Evolutionary conservation across 495 filamentous ascomycete genomes (phyloP).

Genomic region (Clohesyomyces aquaticus): DNA sequence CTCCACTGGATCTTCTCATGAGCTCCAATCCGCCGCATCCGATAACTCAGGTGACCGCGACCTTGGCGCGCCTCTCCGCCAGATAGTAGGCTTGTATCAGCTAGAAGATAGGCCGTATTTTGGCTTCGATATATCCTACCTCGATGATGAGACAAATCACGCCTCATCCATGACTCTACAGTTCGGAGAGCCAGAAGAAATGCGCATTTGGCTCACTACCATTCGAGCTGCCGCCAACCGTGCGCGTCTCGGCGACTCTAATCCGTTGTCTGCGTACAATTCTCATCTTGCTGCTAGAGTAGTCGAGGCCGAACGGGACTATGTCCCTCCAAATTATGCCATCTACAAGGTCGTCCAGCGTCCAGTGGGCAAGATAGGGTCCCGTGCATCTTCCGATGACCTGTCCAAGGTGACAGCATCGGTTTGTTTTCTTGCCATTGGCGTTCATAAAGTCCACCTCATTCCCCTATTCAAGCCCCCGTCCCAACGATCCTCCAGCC

Average conservation of each 20-base stretch:
- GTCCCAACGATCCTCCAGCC: conserved; percentile 58
- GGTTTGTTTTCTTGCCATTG: conserved; percentile 84
- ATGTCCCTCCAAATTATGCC: conserved; percentile 69
- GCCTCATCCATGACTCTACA: conserved; percentile 68
- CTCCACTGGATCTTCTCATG: conserved; percentile 65
- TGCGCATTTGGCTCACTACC: conserved; percentile 72
- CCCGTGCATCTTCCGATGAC: conserved; percentile 73
- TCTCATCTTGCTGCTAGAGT: conserved; percentile 67
- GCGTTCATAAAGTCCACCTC: conserved; percentile 79
- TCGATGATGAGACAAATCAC: conserved; percentile 72
- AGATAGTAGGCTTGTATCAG: conserved; percentile 76
- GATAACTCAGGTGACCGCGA: conserved; percentile 56
- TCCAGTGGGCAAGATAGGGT: conserved; percentile 59
- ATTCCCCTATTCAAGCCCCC: conserved; percentile 69
- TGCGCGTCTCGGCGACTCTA: conserved; percentile 55
- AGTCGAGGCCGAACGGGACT: conserved; percentile 74
- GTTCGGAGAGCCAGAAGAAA: conserved; percentile 71
- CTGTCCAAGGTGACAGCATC: conserved; percentile 72
- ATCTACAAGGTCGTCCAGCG: conserved; percentile 86
- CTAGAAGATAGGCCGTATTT: conserved; percentile 81
- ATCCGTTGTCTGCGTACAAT: conserved; percentile 63
- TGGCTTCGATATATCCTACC: conserved; percentile 73
- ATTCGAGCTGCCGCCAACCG: conserved; percentile 66
- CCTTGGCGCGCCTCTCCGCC: conserved; percentile 66
- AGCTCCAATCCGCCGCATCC: conserved; percentile 56